Base-by-base conservation (phyloP, 2,329 filamentous ascomycete species). In the Lecanicillium sp. region DNA sequence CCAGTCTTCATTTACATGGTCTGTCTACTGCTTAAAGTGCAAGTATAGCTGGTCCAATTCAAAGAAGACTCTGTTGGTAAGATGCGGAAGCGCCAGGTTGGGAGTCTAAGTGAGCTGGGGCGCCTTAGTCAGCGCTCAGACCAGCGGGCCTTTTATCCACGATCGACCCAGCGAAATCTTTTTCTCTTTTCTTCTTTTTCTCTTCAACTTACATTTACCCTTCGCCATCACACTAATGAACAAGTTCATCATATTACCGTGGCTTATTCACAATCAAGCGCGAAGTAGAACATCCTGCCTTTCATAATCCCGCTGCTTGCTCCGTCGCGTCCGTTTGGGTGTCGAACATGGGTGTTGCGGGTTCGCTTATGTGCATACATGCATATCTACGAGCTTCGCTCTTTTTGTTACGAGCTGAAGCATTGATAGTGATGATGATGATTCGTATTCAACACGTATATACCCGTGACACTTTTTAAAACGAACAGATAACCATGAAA, bases 311-410 rank as follows among this genome's bases (percentile, higher is more conserved):
- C 69, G 66, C 67, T 65, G 66, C 69, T 66, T 68, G 67, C 72
- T 70, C 60, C 60, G 59, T 56, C 59, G 57, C 58, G 56, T 38
- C 36, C 17, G 35, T 39, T 20, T 27, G 12, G 26, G 15, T 27
- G 24, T 26, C n/a, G 32, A 29, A 35, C 54, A 65, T 67, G 72
- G 70, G 72, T 69, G 70, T 68, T 64, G 66, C 69, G 71, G 77
- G 75, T 81, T 81, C 77, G 77, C 77, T 69, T 81, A 75, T 77
- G 76, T 65, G 77, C 76, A 70, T 63, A 80, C 75, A 81, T 75
- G n/a, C 37, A 24, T 36, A n/a, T 41, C 14, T 15, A 4, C n/a
- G 19, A 17, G n/a, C n/a, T n/a, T n/a, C 43, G 30, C 17, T 12
- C 12, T 15, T 9, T 32, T 11, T 39, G 35, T n/a, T 44, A 15